Evolutionary conservation across 2,329 filamentous ascomycete genomes (phyloP).

Genomic region (Fusarium brachygibbosum): DNA sequence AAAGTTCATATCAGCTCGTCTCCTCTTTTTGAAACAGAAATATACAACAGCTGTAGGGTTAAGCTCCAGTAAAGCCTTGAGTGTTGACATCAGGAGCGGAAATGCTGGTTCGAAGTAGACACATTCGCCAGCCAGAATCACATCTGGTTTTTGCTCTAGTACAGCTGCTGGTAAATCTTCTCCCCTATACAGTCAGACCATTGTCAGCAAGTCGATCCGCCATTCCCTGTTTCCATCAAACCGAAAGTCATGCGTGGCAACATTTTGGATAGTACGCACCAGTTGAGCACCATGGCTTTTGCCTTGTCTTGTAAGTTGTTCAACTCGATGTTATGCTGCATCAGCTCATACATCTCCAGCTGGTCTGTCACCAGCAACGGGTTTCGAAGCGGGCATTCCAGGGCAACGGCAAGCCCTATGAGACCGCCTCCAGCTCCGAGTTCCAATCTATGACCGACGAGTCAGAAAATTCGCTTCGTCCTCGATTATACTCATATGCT

Average conservation of each 20-base stretch:
- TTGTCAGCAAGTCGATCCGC: constrained; percentile 38
- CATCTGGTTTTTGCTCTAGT: constrained; percentile 72
- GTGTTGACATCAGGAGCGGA: constrained; percentile 83
- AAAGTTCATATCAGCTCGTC: constrained; percentile 83
- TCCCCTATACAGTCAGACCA: constrained; percentile 62
- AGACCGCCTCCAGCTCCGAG: constrained; percentile 92
- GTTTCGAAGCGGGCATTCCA: constrained; percentile 65
- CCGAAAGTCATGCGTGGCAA: constrained; percentile 42
- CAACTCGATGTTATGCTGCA: constrained; percentile 87
- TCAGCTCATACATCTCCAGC: constrained; percentile 84
- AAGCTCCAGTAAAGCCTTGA: constrained; percentile 79
- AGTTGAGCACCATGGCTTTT: constrained; percentile 80
- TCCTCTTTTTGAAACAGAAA: constrained; percentile 96
- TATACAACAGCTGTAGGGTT: constrained; percentile 75
- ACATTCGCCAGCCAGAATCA: constrained; percentile 95
- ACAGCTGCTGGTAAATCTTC: constrained; percentile 69
- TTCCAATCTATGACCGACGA: constrained; percentile 74
- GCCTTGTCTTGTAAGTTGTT: constrained; percentile 77
- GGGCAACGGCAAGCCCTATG: constrained; percentile 76
- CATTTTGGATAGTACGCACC: constrained; percentile 65
- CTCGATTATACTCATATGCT: constrained; percentile 14
- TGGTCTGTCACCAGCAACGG: constrained; percentile 89
- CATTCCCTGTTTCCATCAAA: constrained; percentile 10
- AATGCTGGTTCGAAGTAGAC: constrained; percentile 98
- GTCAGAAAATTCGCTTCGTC: constrained; percentile 41